Evolutionary conservation across 176 grass and related monocot species (phyloP).

Genomic region (Cenchrus purpureus): DNA sequence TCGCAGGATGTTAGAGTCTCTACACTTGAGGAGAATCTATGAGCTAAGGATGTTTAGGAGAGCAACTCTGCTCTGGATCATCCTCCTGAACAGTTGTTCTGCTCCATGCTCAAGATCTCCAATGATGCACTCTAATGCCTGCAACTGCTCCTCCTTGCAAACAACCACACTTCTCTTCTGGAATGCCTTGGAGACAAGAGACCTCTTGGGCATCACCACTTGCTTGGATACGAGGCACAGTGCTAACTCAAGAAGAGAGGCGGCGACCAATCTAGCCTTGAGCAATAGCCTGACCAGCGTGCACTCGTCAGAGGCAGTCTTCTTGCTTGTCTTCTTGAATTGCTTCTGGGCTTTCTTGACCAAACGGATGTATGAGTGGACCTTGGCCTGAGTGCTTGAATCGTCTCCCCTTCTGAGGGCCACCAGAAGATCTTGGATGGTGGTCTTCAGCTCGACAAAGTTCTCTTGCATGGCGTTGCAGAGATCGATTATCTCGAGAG

Average conservation of each 20-base stretch:
- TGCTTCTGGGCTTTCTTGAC: constrained; percentile 60
- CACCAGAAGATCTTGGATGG: constrained; percentile 43
- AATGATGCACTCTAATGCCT: constrained; percentile 38
- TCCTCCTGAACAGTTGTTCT: constrained; percentile 56
- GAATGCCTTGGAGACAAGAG: constrained; percentile 49
- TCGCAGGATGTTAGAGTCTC: constrained; percentile 38
- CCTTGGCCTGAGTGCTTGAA: constrained; percentile 26
- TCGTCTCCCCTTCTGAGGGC: constrained; percentile 50
- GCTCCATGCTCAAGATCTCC: constrained; percentile 50
- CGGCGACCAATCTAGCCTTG: constrained; percentile 47
- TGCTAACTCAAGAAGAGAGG: constrained; percentile 45
- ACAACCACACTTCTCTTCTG: constrained; percentile 34
- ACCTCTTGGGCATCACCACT: constrained; percentile 42
- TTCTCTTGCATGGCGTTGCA: constrained; percentile 51
- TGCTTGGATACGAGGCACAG: constrained; percentile 36
- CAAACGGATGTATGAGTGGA: constrained; percentile 44
- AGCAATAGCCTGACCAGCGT: constrained; percentile 33
- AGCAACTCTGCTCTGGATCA: constrained; percentile 63
- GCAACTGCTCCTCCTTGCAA: constrained; percentile 42
- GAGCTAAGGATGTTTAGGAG: constrained; percentile 59
- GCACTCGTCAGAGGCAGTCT: constrained; percentile 34
- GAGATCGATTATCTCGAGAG: constrained; percentile 50
- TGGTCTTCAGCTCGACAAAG: constrained; percentile 40
- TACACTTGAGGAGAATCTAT: constrained; percentile 33
- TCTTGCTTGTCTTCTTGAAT: constrained; percentile 55